phyloP scores from a whole-genome alignment of 2,329 filamentous ascomycete genomes.

The Trichoderma polysporum region DNA sequence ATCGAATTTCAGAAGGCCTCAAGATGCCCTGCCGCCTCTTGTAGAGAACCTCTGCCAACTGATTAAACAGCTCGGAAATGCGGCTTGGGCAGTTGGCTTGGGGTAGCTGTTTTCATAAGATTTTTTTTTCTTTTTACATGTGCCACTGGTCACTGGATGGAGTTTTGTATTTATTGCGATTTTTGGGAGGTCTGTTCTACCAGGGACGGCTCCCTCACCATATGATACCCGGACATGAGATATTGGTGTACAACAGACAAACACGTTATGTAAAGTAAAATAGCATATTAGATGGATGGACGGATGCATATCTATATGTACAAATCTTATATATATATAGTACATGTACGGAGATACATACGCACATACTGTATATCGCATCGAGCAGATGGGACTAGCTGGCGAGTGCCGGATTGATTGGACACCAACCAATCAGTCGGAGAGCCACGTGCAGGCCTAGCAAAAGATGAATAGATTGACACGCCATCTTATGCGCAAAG shows the following conservation, averaged over 20 bases:
- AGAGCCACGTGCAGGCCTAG: slow-evolving; percentile 1
- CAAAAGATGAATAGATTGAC: background rate
- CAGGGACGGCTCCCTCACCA: background rate
- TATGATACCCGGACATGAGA: background rate
- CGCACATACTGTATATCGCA: background rate
- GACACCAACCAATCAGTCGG: background rate
- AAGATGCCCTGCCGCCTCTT: slow-evolving; percentile 54
- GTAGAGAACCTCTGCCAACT: slow-evolving; percentile 67
- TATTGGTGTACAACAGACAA: background rate
- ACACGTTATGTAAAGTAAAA: background rate
- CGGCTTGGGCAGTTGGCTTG: slow-evolving; percentile 43
- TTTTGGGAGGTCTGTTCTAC: background rate
- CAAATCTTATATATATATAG: background rate
- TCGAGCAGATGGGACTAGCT: background rate
- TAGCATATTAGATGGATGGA: background rate
- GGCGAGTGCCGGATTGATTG: background rate
- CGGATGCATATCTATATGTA: background rate
- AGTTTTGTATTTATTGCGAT: background rate
- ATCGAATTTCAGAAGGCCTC: slow-evolving; percentile 48
- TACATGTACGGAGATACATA: background rate
- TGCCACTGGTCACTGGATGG: background rate
- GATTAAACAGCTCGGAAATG: slow-evolving; percentile 59
- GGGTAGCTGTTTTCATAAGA: slow-evolving; percentile 23
- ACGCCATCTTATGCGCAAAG: no score
- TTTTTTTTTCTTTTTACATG: background rate